A percentile compares a stretch with the other conserved stretches of the same genome.
Conservation (phyloP, 2,329 filamentous ascomycete species). For the Fusarium citri region DNA sequence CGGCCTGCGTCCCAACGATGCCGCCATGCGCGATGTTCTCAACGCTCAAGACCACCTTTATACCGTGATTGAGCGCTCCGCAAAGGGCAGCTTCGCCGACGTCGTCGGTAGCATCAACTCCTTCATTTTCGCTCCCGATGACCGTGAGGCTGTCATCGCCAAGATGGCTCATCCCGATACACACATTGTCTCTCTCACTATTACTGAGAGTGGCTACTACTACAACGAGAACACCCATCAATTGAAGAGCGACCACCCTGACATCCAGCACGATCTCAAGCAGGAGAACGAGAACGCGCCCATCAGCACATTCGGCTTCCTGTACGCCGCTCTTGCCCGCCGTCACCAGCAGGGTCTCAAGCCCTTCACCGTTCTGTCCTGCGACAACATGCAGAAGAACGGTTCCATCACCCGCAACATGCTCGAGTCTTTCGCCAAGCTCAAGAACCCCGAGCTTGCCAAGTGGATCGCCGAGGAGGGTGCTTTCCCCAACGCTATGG, state of each 20-base stretch:
- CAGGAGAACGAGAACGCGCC: constrained; percentile 58
- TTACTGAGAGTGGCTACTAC: constrained; percentile 68
- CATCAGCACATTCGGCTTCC: constrained; percentile 63
- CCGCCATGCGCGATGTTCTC: constrained; percentile 63
- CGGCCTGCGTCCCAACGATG: constrained; percentile 62
- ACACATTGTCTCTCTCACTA: constrained; percentile 66
- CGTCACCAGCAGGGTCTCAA: constrained; percentile 59
- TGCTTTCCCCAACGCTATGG: constrained; percentile 66
- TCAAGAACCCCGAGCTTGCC: constrained; percentile 60
- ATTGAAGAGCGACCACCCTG: constrained; percentile 59
- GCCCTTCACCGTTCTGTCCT: constrained; percentile 66
- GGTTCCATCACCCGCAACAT: constrained; percentile 64
- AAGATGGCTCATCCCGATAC: constrained; percentile 68
- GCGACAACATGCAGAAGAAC: constrained; percentile 69
- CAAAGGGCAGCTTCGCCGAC: constrained; percentile 60
- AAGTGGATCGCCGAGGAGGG: constrained; percentile 61
- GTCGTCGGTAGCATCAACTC: constrained; percentile 65
- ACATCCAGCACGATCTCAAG: constrained; percentile 62
- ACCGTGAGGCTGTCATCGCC: constrained; percentile 63
- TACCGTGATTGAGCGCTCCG: constrained; percentile 66
- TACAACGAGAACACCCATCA: constrained; percentile 69
- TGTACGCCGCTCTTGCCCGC: constrained; percentile 62
- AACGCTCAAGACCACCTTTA: constrained; percentile 62
- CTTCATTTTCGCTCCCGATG: constrained; percentile 63
- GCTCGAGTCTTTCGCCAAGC: constrained; percentile 62